Conservation (phyloP, 2,329 filamentous ascomycete species). For the Claviceps pusilla region DNA sequence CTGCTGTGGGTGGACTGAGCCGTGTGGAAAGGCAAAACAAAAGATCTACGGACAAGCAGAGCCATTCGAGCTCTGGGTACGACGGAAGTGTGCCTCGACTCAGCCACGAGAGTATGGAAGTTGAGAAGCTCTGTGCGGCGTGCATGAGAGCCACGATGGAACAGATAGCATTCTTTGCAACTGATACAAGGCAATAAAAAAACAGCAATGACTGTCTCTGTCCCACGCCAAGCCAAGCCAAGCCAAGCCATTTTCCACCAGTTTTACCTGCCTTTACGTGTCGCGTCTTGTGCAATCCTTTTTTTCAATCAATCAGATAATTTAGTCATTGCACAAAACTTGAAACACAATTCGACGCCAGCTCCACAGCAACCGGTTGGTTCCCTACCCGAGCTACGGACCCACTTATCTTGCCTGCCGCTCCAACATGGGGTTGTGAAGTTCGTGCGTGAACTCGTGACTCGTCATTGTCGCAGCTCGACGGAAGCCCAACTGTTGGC, state of each 20-base stretch:
- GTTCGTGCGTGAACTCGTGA: background rate
- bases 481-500: background rate
- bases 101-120: background rate
- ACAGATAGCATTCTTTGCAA: background rate
- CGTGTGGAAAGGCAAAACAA: background rate
- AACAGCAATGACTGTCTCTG: background rate
- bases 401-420: background rate
- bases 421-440: background rate
- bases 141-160: background rate
- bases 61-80: background rate
- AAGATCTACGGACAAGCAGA: background rate
- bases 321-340: too few species aligned
- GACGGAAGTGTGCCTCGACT: background rate
- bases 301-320: too few species aligned
- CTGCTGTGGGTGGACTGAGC: background rate
- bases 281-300: background rate
- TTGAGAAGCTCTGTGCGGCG: background rate
- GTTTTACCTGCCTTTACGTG: background rate
- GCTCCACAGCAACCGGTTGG: too few species aligned
- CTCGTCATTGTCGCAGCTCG: background rate
- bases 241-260: background rate
- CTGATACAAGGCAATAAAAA: background rate
- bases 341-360: too few species aligned
- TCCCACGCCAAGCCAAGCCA: too few species aligned
- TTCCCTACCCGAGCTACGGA: too few species aligned